Base-by-base conservation (phyloP, 257 asterid species). In the Solanum chmielewskii region DNA sequence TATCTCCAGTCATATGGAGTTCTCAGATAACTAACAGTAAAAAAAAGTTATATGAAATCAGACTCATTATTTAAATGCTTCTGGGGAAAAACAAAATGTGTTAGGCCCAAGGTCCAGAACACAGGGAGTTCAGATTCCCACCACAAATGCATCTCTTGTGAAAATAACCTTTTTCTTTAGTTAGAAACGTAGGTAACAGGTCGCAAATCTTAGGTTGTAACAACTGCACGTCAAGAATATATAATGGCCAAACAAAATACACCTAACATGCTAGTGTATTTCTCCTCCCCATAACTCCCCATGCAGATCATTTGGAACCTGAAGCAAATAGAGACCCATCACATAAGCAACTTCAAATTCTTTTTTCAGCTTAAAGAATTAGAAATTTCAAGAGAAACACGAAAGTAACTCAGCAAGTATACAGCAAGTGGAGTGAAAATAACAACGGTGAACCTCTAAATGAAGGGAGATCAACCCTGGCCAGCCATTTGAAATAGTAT, bases 401-500 rank as follows among this genome's bases (percentile, higher is more conserved):
- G 64, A 52, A 2, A 52, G 3, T 9, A 52, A 52, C 62, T 21
- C 25, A 41, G 52, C 39, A 60, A 25, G 16, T 62, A 13, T 7
- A 12, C 35, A 59, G 27, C 37, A 39, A 59, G 25, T 10, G 60
- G 77, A 62, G 77, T 21, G 76, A 84, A 45, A 64, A 25, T 64
- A 84, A 45, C 80, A 56, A 87, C 52, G 77, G 88, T 93, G 87
- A 91, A 96, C 99, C 99, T 96, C 98, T 71, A 96, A 93, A 90
- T 92, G 94, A 83, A 96, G 92, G 66, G 92, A 89, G 87, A 91
- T 91, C 92, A 96, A 91, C 75, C 98, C 98, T 64, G 98, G 99
- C 98, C 98, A 95, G 62, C 98, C 94, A 83, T 89, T 89, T 89
- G 97, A 93, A 91, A 96, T 95, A 52, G 94, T 90, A 88, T 87